Conservation (phyloP, 768 basidiomycete genomes). For the Neoboletus subvelutipes region DNA sequence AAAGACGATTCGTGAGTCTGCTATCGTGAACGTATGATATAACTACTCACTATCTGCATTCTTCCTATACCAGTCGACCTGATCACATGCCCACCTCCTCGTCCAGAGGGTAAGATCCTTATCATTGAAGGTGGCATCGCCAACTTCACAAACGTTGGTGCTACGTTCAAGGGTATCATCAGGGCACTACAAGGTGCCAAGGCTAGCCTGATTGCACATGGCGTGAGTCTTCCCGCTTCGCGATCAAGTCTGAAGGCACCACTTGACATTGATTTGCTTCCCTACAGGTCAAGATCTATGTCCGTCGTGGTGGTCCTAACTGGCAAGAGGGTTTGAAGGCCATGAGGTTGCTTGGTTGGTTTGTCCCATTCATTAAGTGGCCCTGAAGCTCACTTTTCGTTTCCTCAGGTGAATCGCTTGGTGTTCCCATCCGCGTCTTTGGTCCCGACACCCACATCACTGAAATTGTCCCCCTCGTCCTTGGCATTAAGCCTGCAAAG, state of each 20-base stretch:
- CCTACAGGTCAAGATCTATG: conserved; percentile 83
- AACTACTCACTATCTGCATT: neutral
- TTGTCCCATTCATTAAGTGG: neutral
- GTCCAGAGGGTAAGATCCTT: conserved; percentile 91
- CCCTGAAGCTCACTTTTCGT: neutral
- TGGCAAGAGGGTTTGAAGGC: conserved; percentile 99
- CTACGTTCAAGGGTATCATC: conserved; percentile 99
- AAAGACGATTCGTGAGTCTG: conserved; percentile 90
- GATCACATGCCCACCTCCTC: conserved; percentile 85
- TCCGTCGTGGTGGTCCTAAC: conserved; percentile 98
- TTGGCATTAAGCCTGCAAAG: conserved; percentile 58
- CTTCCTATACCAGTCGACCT: conserved; percentile 67
- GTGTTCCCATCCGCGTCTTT: conserved; percentile 95
- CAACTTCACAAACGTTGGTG: conserved; percentile 99
- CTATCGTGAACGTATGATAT: neutral
- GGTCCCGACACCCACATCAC: conserved; percentile 99
- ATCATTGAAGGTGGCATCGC: conserved; percentile 99
- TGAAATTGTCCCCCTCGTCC: conserved; percentile 96
- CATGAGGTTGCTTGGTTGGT: conserved; percentile 82
- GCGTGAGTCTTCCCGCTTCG: conserved; percentile 11
- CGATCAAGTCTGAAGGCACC: neutral
- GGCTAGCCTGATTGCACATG: conserved; percentile 64
- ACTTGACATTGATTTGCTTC: conserved; percentile 36
- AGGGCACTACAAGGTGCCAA: conserved; percentile 94
- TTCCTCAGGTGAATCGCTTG: conserved; percentile 76